phyloP scores from a whole-genome alignment of 148 eudicot genomes.

The Polygonum maritimum region DNA sequence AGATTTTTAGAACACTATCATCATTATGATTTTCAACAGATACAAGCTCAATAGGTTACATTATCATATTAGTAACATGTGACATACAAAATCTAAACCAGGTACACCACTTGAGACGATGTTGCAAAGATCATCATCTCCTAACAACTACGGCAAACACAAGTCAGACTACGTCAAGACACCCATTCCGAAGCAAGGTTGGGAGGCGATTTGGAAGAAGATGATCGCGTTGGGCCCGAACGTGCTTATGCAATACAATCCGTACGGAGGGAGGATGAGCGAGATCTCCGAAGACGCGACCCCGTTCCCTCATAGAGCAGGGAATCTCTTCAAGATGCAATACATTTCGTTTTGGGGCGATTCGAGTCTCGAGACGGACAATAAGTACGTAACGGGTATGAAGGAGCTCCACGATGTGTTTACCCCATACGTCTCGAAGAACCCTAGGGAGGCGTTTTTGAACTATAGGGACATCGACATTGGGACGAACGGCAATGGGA shows the following conservation, averaged over 20 bases:
- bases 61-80: no score
- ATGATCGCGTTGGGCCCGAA: slow-evolving; percentile 16
- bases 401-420: slow-evolving; percentile 8
- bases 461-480: slow-evolving; percentile 19
- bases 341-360: slow-evolving; percentile 10
- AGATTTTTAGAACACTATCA: no score
- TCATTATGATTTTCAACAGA: no score
- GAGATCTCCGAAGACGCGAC: slow-evolving; percentile 13
- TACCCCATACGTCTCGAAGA: slow-evolving; percentile 15
- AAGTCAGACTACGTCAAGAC: slow-evolving; percentile 26
- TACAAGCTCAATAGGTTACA: no score
- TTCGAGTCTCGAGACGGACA: not conserved
- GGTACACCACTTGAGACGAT: slow-evolving; percentile 17
- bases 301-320: slow-evolving; percentile 20
- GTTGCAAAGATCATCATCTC: slow-evolving; percentile 13
- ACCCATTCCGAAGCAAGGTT: slow-evolving; percentile 19
- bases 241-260: slow-evolving; percentile 24
- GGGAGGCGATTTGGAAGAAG: slow-evolving; percentile 26
- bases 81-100: no score
- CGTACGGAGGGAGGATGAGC: slow-evolving; percentile 22
- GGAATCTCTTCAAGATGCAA: slow-evolving; percentile 19
- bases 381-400: not conserved
- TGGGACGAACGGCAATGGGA: slow-evolving; percentile 6
- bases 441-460: slow-evolving; percentile 17
- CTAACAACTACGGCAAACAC: slow-evolving; percentile 16